These are phyloP conservation scores for Rhodotorula sp. DNA, from an alignment of 1,284 basidiomycete species.

Conservation along the genomic window DNA sequence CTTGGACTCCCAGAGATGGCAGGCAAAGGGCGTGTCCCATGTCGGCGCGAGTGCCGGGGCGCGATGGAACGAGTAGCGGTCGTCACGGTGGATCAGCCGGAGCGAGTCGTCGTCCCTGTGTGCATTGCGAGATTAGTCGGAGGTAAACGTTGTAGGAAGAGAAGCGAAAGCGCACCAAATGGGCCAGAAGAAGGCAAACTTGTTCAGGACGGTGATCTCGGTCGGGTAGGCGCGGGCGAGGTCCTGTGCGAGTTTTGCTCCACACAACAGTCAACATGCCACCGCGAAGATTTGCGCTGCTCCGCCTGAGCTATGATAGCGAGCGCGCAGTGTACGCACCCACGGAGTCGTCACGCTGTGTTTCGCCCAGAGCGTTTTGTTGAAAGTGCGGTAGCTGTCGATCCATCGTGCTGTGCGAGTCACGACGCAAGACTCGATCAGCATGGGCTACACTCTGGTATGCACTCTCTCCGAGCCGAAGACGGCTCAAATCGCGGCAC, in stretches of 20 bases:
- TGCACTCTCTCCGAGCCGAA: background rate
- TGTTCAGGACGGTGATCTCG: slow-evolving; percentile 53
- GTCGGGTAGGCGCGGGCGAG: slow-evolving; percentile 51
- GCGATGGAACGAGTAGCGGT: slow-evolving; percentile 17
- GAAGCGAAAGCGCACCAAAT: slow-evolving; percentile 46
- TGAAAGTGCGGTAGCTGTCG: slow-evolving; percentile 51
- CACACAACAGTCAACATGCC: background rate
- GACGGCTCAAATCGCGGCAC: background rate
- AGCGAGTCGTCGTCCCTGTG: slow-evolving; percentile 40
- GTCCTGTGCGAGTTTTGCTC: background rate
- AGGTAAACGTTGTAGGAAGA: background rate
- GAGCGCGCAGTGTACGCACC: slow-evolving; percentile 18
- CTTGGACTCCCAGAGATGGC: slow-evolving; percentile 38
- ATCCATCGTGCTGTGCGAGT: slow-evolving; percentile 36
- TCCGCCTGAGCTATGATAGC: background rate
- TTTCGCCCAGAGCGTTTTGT: slow-evolving; percentile 50
- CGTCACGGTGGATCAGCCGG: slow-evolving; percentile 23
- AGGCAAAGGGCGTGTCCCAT: slow-evolving; percentile 26
- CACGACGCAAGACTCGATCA: background rate
- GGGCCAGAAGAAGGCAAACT: slow-evolving; percentile 55
- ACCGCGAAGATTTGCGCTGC: too few relatives aligned
- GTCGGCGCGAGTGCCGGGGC: slow-evolving; percentile 11
- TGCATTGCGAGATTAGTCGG: background rate
- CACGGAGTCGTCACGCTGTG: slow-evolving; percentile 50
- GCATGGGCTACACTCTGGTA: background rate